Base-by-base conservation (phyloP, 169 alveolate genomes). In the Theileria orientalis region DNA sequence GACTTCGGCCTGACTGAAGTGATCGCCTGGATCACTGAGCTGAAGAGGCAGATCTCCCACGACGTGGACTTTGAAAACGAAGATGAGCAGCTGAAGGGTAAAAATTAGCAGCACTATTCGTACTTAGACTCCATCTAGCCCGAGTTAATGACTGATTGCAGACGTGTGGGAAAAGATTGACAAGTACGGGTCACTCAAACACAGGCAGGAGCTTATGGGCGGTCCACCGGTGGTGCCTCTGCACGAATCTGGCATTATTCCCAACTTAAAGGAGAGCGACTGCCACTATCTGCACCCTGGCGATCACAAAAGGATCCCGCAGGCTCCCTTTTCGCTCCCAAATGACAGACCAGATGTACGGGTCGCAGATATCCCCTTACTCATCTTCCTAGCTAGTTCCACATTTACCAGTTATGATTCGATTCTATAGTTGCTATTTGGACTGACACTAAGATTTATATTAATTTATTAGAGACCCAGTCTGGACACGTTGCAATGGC, bases 151-250 rank as follows among this genome's bases (percentile, higher is more conserved):
- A 14, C 16, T 13, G 13, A 11, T 11, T 49, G 52, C 75, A 68
- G 87, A 79, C 67, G 59, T 77, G 14, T 79, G 87, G 87, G 87
- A 71, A 63, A 79, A 79, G 66, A 79, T 79, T 7, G 87, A 79
- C 54, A 79, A 79, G 37, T 79, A 71, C 32, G 54, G 64, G 33
- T 62, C 87, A 1, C 59, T 79, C 8, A 52, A 71, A 35, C 66
- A 63, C 47, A 66, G 83, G 21, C 83, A 71, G 16, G 35, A 62
- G 23, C 30, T 79, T 71, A 79, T 79, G 87, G 87, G 87, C 16
- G 87, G 87, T 14, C 84, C 87, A 1, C 83, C 83, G 2, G 67
- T 42, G 13, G 68, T 35, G 19, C 64, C 67, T 11, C 59, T 79
- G 19, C 87, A 79, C 44, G 79, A 79, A 29, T 5, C 72, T 16